phyloP scores from a whole-genome alignment of 192 early-diverging fungal genomes.

The Backusella sp. region DNA sequence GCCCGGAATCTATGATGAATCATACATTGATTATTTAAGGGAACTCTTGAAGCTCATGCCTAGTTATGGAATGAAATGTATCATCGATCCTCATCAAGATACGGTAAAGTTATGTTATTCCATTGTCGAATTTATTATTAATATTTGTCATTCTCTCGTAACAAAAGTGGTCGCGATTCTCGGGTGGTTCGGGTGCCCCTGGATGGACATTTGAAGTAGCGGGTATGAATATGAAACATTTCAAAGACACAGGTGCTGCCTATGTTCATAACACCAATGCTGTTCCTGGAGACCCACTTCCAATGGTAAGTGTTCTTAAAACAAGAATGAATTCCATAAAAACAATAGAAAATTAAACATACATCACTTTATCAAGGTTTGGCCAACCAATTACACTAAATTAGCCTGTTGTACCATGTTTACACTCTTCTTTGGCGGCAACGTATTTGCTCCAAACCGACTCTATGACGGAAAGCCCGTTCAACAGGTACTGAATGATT shows the following conservation, averaged over 20 bases:
- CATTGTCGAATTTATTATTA: background rate
- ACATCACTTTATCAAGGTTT: conserved; percentile 45
- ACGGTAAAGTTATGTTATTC: conserved; percentile 42
- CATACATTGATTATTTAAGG: conserved; percentile 76
- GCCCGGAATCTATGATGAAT: conserved; percentile 81
- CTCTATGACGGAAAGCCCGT: conserved; percentile 63
- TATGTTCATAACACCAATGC: conserved; percentile 72
- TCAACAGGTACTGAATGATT: conserved; percentile 65
- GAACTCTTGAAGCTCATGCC: conserved; percentile 62
- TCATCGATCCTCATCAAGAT: conserved; percentile 90
- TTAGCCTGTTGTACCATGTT: conserved; percentile 84
- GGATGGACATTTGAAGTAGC: conserved; percentile 85
- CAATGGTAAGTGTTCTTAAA: conserved; percentile 25
- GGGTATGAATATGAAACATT: conserved; percentile 70
- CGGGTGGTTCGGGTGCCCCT: conserved; percentile 83
- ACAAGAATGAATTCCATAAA: background rate
- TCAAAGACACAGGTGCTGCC: conserved; percentile 76
- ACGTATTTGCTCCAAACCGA: conserved; percentile 69
- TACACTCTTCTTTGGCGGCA: conserved; percentile 77
- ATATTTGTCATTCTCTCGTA: background rate
- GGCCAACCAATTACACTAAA: conserved; percentile 90
- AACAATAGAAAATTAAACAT: background rate
- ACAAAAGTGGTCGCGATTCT: conserved; percentile 63
- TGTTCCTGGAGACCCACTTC: conserved; percentile 44
- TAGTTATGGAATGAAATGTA: conserved; percentile 77